A percentile compares a stretch with the other conserved stretches of the same genome.
These are phyloP conservation scores for Aspergillus biplanus DNA, from an alignment of 495 filamentous ascomycete species.

Conservation along the genomic window DNA sequence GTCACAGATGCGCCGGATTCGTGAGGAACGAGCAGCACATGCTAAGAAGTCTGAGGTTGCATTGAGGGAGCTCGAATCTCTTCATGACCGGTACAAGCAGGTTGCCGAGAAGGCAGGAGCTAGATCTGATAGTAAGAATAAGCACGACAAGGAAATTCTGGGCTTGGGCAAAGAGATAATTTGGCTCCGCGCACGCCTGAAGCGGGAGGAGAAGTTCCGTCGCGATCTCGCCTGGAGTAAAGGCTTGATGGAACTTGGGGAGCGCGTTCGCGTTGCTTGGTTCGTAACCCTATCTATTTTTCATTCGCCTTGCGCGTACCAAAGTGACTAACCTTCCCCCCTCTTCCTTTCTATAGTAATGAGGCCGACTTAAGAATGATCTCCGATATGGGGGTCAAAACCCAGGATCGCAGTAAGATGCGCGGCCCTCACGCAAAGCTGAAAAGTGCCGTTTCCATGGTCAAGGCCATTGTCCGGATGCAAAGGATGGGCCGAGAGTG, in stretches of 20 bases:
- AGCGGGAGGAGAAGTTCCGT: constrained; percentile 79
- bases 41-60: constrained; percentile 52
- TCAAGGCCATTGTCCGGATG: constrained; percentile 62
- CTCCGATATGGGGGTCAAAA: constrained; percentile 71
- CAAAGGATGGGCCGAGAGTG: constrained; percentile 55
- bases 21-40: constrained; percentile 60
- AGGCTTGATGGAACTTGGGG: constrained; percentile 75
- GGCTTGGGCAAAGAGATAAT: constrained; percentile 87
- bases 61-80: constrained; percentile 54
- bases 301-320: constrained; percentile 8
- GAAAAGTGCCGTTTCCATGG: constrained; percentile 51
- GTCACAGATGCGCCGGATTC: constrained; percentile 55
- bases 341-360: constrained; percentile 68
- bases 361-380: constrained; percentile 86
- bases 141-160: constrained; percentile 78
- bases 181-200: constrained; percentile 78
- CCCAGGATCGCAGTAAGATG: constrained; percentile 34
- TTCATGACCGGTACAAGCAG: constrained; percentile 57
- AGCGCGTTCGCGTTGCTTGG: constrained; percentile 78
- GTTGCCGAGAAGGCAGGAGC: constrained; percentile 49
- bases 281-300: constrained; percentile 54
- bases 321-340: constrained; percentile 29
- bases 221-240: constrained; percentile 79
- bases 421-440: constrained; percentile 49
- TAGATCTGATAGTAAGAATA: constrained; percentile 52